A percentile compares a stretch with the other conserved stretches of the same genome.
These are phyloP conservation scores for Rheum nobile DNA, from an alignment of 148 eudicot species.

Conservation along the genomic window DNA sequence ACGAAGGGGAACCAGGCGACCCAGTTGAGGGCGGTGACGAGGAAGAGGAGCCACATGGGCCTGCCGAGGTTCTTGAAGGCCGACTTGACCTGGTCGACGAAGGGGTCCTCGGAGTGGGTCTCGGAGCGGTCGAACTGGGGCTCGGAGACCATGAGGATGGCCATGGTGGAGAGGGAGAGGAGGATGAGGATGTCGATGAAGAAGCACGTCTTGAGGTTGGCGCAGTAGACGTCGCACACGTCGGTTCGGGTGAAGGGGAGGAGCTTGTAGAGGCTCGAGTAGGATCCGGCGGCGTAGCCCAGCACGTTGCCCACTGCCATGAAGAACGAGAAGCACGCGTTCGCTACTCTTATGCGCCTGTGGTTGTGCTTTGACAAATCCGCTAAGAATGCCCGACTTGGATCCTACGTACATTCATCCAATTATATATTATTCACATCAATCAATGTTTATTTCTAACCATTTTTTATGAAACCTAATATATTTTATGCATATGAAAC, in stretches of 20 bases:
- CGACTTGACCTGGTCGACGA: constrained; percentile 36
- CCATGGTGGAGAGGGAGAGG: constrained; percentile 18
- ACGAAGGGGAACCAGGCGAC: constrained; percentile 69
- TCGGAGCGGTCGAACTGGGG: not conserved
- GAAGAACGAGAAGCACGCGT: constrained; percentile 56
- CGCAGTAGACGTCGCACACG: constrained; percentile 62
- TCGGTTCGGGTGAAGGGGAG: constrained; percentile 54
- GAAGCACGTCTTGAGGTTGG: constrained; percentile 70
- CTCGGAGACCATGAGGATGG: constrained; percentile 32
- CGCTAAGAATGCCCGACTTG: constrained; percentile 68
- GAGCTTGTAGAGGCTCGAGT: constrained; percentile 29
- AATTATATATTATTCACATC: too few species aligned
- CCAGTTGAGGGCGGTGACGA: constrained; percentile 65
- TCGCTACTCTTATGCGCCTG: constrained; percentile 28
- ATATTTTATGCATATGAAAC: too few species aligned
- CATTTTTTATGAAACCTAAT: too few species aligned
- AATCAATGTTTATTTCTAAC: too few species aligned
- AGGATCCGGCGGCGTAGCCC: constrained; percentile 78
- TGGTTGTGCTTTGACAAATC: constrained; percentile 45
- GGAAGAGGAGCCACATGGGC: constrained; percentile 54
- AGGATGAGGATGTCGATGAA: constrained; percentile 43
- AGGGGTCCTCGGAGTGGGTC: constrained; percentile 15
- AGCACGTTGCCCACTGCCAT: constrained; percentile 57
- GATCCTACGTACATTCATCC: constrained; percentile 36
- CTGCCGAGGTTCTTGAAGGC: constrained; percentile 37